Percentiles rank a stretch among this genome's conserved stretches.
phyloP scores from a whole-genome alignment of 2,329 filamentous ascomycete genomes.

The Coleophoma crateriformis region DNA sequence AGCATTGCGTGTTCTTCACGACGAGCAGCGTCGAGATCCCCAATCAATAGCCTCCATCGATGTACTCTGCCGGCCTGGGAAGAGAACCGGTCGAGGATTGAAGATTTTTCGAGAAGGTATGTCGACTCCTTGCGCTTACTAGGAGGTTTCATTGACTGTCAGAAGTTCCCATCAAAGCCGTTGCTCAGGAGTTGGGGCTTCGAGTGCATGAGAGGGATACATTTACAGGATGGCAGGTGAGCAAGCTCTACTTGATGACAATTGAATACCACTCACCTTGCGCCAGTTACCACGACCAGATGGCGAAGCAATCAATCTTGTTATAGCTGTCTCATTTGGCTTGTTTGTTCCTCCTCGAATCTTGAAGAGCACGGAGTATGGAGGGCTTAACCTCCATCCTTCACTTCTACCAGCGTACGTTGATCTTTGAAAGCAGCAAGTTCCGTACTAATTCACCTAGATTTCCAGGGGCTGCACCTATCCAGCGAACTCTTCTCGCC shows the following conservation, averaged over 20 bases:
- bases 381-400: slow-evolving; percentile 89
- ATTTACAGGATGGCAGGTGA: slow-evolving; percentile 75
- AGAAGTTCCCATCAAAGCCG: slow-evolving; percentile 66
- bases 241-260: too few species aligned
- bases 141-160: neutral
- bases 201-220: slow-evolving; percentile 71
- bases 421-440: neutral
- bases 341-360: slow-evolving; percentile 79
- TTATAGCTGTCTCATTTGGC: slow-evolving; percentile 92
- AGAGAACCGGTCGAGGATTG: slow-evolving; percentile 69
- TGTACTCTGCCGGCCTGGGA: slow-evolving; percentile 77
- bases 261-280: too few species aligned
- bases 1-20: slow-evolving; percentile 64
- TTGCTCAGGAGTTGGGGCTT: slow-evolving; percentile 59
- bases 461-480: slow-evolving; percentile 78
- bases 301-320: slow-evolving; percentile 57
- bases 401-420: slow-evolving; percentile 78
- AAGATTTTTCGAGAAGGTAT: slow-evolving; percentile 39
- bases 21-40: slow-evolving; percentile 47
- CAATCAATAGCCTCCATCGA: slow-evolving; percentile 69
- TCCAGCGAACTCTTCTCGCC: slow-evolving; percentile 76
- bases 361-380: slow-evolving; percentile 65
- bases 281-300: slow-evolving; percentile 45
- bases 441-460: slow-evolving; percentile 31
- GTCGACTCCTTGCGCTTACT: neutral